These are phyloP conservation scores for Toxicodendron radicans DNA, from an alignment of 345 rosid species.

Conservation along the genomic window DNA sequence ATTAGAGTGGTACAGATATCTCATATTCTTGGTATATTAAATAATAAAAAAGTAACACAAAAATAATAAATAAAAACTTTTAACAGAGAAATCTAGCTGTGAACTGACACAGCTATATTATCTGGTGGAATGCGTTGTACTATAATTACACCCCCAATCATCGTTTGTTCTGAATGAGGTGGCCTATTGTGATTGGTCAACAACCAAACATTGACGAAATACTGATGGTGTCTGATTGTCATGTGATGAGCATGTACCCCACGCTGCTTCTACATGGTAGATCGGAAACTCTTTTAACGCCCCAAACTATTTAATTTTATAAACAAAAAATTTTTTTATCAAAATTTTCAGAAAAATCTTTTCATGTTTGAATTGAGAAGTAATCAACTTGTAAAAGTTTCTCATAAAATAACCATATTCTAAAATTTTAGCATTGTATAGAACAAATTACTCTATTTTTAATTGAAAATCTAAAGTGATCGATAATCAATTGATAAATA, in stretches of 20 bases:
- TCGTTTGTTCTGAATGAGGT: neutral
- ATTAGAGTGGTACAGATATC: neutral
- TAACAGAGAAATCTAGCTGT: conserved; percentile 16
- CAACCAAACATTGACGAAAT: neutral
- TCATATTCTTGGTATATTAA: neutral
- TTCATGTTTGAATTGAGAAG: too few species aligned
- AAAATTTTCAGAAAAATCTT: too few species aligned
- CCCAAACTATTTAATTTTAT: too few species aligned
- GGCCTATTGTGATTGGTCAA: conserved; percentile 1
- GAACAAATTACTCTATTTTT: too few species aligned
- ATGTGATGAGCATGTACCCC: neutral
- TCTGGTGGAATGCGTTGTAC: conserved; percentile 9
- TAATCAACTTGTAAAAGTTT: too few species aligned
- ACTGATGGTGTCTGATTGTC: neutral
- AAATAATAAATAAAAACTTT: neutral
- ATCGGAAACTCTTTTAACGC: neutral
- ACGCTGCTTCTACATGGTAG: neutral
- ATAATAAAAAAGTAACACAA: neutral
- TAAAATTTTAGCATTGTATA: too few species aligned
- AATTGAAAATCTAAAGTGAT: too few species aligned
- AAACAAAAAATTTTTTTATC: too few species aligned
- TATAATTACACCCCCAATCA: neutral
- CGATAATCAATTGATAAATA: too few species aligned
- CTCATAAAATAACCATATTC: too few species aligned
- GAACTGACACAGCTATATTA: neutral